These are phyloP conservation scores for Neurospora sp. DNA, from an alignment of 495 filamentous ascomycete genomes.

Conservation along the genomic window DNA sequence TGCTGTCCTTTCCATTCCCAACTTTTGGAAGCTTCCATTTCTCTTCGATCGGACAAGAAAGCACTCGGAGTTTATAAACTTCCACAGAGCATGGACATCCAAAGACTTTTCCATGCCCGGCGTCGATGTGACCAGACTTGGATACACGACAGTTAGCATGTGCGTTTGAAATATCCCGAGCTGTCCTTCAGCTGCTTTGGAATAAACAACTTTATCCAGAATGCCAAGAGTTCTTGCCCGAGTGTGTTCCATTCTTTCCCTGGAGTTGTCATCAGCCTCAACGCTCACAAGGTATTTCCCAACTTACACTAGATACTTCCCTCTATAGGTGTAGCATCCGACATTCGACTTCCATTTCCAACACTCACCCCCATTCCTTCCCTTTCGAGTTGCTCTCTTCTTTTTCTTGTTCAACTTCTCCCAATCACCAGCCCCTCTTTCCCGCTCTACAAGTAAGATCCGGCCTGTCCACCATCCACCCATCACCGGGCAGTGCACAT, in stretches of 20 bases:
- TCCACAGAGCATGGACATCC: neutral
- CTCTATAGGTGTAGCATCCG: neutral
- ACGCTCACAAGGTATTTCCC: neutral
- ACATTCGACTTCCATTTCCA: neutral
- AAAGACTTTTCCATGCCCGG: neutral
- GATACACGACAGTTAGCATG: neutral
- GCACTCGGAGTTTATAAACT: neutral
- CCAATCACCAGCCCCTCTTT: neutral
- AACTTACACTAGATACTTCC: neutral
- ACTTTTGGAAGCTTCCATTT: neutral
- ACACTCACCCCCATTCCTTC: neutral
- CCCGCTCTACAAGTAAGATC: neutral
- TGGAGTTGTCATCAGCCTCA: neutral
- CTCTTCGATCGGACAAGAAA: neutral
- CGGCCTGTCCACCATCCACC: neutral
- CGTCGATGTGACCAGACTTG: neutral
- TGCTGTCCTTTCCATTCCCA: neutral
- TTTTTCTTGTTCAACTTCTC: neutral
- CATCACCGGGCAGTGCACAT: neutral
- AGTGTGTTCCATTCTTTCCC: neutral
- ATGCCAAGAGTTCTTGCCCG: neutral
- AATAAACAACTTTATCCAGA: neutral
- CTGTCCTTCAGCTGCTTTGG: neutral
- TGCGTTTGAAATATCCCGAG: neutral
- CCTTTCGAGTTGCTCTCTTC: neutral